A percentile compares a stretch with the other conserved stretches of the same genome.
These are phyloP conservation scores for Babesia ovata DNA, from an alignment of 169 alveolate genomes.

Conservation along the genomic window DNA sequence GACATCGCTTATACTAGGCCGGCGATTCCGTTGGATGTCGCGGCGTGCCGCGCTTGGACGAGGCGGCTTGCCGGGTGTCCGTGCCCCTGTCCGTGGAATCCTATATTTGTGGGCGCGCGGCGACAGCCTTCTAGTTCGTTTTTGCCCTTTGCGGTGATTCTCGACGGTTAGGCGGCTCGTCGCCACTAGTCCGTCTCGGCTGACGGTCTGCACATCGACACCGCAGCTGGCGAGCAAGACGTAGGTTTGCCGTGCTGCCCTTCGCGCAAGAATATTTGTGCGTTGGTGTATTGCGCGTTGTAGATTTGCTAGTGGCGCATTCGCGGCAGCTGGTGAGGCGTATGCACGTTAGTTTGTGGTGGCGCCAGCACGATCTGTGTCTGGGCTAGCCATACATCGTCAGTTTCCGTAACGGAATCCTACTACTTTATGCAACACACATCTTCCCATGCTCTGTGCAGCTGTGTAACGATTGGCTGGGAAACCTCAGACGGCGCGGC, in stretches of 20 bases:
- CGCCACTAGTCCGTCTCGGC: neutral
- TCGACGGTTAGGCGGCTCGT: neutral
- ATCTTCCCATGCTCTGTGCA: neutral
- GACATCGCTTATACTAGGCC: neutral
- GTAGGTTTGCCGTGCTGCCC: neutral
- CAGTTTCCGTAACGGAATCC: no score
- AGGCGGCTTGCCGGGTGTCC: neutral
- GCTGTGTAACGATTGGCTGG: neutral
- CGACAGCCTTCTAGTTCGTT: no score
- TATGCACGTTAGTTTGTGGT: neutral
- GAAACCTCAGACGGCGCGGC: neutral
- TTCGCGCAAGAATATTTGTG: neutral
- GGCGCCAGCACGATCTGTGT: neutral
- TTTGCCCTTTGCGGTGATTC: neutral
- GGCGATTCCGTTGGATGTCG: neutral
- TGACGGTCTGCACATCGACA: neutral
- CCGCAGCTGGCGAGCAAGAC: neutral
- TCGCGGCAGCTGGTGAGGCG: neutral
- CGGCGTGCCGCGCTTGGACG: conserved; percentile 8
- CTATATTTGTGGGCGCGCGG: neutral
- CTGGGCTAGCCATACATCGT: no score
- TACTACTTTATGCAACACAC: no score
- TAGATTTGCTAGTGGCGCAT: neutral
- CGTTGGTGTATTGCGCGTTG: neutral
- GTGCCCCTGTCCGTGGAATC: conserved; percentile 15